These are phyloP conservation scores for Fusarium piperis DNA, from an alignment of 2,329 filamentous ascomycete species.

Conservation along the genomic window DNA sequence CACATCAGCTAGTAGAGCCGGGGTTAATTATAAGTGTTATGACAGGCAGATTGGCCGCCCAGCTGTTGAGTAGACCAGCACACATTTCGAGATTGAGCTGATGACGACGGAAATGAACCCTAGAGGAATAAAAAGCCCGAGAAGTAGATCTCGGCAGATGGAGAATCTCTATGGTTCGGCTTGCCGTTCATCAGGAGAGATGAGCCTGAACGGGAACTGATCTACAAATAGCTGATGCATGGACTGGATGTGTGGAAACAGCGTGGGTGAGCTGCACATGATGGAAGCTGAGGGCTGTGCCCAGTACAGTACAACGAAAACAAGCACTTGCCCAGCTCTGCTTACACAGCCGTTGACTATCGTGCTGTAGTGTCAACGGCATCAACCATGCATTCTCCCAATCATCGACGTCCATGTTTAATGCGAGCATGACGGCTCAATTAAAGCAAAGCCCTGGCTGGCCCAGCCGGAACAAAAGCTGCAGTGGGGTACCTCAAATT, in stretches of 20 bases:
- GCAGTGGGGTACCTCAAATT: constrained; percentile 23
- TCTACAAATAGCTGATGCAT: constrained; percentile 19
- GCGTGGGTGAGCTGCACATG: background rate
- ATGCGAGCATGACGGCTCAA: background rate
- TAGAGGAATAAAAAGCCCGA: constrained; percentile 22
- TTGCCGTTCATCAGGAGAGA: constrained; percentile 4
- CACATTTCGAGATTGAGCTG: background rate
- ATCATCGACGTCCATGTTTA: background rate
- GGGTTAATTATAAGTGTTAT: background rate
- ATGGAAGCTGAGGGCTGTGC: background rate
- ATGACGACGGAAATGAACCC: constrained; percentile 1
- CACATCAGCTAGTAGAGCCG: constrained; percentile 6
- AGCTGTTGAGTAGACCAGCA: background rate
- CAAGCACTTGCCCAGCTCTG: background rate
- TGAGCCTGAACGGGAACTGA: constrained; percentile 17
- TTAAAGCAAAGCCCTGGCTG: background rate
- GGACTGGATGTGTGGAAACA: constrained; percentile 21
- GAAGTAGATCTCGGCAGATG: constrained; percentile 33
- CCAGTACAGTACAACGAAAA: background rate
- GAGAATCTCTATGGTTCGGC: constrained; percentile 4
- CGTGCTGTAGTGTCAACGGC: background rate
- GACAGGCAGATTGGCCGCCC: background rate
- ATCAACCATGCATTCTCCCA: background rate
- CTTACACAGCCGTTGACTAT: background rate
- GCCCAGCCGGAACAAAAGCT: constrained; percentile 10